Evolutionary conservation across 148 eudicot species (phyloP).

Genomic region (Camellia japonica): DNA sequence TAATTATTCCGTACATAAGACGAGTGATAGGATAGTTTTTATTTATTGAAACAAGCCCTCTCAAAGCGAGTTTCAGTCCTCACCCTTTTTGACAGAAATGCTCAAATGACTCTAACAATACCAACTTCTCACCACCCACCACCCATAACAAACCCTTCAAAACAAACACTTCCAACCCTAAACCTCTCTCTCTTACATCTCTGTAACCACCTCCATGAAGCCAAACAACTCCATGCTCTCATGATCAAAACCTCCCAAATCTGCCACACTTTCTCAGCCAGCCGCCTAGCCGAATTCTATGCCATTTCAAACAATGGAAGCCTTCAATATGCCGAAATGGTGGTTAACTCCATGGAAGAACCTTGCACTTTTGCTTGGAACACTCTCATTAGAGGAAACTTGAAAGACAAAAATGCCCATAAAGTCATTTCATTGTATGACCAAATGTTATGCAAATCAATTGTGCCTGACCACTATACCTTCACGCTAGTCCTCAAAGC

Average conservation of each 20-base stretch:
- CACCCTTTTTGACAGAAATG: too few species aligned
- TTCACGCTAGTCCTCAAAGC: slow-evolving; percentile 22
- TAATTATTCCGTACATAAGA: too few species aligned
- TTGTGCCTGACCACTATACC: slow-evolving; percentile 16
- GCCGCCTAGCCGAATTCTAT: slow-evolving; percentile 19
- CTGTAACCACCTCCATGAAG: slow-evolving; percentile 13
- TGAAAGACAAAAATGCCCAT: slow-evolving; percentile 9
- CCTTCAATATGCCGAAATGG: slow-evolving; percentile 14
- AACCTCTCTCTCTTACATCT: slow-evolving; percentile 12
- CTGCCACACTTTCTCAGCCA: slow-evolving; percentile 3
- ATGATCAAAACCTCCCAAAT: slow-evolving; percentile 23
- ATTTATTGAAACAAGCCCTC: too few species aligned
- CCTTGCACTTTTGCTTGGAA: slow-evolving; percentile 21
- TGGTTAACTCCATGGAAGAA: slow-evolving; percentile 14
- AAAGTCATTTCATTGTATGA: slow-evolving; percentile 13
- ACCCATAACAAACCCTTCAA: neutral
- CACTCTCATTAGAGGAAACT: slow-evolving; percentile 17
- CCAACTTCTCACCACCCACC: neutral
- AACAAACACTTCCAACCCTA: neutral
- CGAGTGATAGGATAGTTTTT: too few species aligned
- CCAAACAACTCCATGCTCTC: slow-evolving; percentile 21
- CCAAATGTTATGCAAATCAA: slow-evolving; percentile 13
- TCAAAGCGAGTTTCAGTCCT: too few species aligned
- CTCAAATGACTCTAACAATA: neutral
- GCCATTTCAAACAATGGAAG: slow-evolving; percentile 4